Conservation (phyloP, 2,329 filamentous ascomycete species). For the Phaeomoniella chlamydospora region DNA sequence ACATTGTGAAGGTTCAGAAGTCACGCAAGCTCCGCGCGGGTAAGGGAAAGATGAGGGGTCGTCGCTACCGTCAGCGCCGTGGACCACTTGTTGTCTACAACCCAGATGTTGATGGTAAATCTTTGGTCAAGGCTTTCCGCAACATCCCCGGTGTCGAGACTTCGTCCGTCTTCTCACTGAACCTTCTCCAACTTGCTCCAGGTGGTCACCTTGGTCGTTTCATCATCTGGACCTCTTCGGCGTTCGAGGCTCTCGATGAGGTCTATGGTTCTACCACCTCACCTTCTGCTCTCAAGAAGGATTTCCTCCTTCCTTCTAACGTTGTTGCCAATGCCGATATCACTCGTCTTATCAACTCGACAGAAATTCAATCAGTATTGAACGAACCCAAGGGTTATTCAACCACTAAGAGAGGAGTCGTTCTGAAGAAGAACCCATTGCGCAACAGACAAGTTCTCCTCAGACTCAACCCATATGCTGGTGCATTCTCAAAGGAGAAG, state of each 20-base stretch:
- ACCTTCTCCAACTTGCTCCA: constrained; percentile 97
- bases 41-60: constrained; percentile 97
- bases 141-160: constrained; percentile 99
- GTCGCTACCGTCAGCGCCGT: constrained; percentile 93
- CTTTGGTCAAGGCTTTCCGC: constrained; percentile 88
- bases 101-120: constrained; percentile 87
- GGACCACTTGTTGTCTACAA: constrained; percentile 97
- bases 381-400: constrained; percentile 80
- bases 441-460: constrained; percentile 98
- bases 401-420: constrained; percentile 73
- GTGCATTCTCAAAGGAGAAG: constrained; percentile 76
- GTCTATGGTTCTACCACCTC: constrained; percentile 91
- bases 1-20: constrained; percentile 89
- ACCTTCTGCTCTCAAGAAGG: constrained; percentile 89
- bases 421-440: constrained; percentile 99
- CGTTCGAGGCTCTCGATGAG: constrained; percentile 90
- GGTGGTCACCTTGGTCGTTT: constrained; percentile 98
- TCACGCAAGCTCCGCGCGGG: constrained; percentile 95
- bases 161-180: constrained; percentile 79
- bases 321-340: constrained; percentile 90
- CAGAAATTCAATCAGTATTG: constrained; percentile 93
- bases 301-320: constrained; percentile 93
- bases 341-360: constrained; percentile 96
- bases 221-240: constrained; percentile 95
- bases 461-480: constrained; percentile 95